Conservation (phyloP, 208 protist genomes). For the Acanthamoeba quina region DNA sequence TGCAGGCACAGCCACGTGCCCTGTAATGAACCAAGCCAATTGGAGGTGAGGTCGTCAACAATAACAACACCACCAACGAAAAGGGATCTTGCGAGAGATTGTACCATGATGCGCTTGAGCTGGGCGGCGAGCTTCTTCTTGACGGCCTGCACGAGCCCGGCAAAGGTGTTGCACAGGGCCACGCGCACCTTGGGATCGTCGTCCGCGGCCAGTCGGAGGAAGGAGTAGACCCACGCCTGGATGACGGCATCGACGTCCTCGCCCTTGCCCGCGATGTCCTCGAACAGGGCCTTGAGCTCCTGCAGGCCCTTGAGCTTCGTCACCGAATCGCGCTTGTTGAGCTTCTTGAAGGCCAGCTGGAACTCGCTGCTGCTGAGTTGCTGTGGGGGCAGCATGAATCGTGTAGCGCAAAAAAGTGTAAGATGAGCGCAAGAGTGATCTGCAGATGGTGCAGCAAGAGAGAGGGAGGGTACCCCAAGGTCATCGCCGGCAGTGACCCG, state of each 20-base stretch:
- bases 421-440: background rate
- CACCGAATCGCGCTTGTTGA: slow-evolving; percentile 58
- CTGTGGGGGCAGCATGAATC: background rate
- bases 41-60: background rate
- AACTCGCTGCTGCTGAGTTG: slow-evolving; percentile 63
- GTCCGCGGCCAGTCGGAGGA: slow-evolving; percentile 32
- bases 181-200: slow-evolving; percentile 66
- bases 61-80: background rate
- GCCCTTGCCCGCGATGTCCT: slow-evolving; percentile 36
- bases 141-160: slow-evolving; percentile 46
- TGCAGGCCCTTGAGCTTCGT: slow-evolving; percentile 75
- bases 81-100: background rate
- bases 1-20: slow-evolving; percentile 70
- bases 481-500: slow-evolving; percentile 12
- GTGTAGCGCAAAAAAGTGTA: background rate
- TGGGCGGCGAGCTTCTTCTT: slow-evolving; percentile 74
- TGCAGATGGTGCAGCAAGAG: background rate
- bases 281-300: slow-evolving; percentile 59
- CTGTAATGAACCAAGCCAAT: background rate
- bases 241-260: slow-evolving; percentile 58
- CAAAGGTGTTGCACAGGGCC: slow-evolving; percentile 53
- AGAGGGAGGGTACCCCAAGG: background rate
- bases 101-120: slow-evolving; percentile 70
- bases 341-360: slow-evolving; percentile 73
- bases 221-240: slow-evolving; percentile 52